Percentiles rank a stretch among this genome's conserved stretches.
phyloP scores from a whole-genome alignment of 495 filamentous ascomycete species.

The Evernia prunastri region DNA sequence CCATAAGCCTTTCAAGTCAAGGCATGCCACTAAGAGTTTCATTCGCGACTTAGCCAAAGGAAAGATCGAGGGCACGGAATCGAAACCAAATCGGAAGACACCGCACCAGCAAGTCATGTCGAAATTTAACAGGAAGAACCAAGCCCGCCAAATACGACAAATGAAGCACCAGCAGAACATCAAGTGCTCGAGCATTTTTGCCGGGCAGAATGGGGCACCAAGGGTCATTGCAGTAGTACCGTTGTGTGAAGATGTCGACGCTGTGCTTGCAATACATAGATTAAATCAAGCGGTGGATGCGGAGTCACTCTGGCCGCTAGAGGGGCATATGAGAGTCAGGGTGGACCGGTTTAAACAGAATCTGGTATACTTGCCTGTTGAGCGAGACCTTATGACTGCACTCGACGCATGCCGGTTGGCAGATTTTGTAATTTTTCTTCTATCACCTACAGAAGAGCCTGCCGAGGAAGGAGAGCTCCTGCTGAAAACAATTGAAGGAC shows the following conservation, averaged over 20 bases:
- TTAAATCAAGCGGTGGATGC: conserved; percentile 77
- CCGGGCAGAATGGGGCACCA: conserved; percentile 76
- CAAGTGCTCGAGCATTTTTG: conserved; percentile 69
- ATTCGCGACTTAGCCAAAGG: conserved; percentile 78
- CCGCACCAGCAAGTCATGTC: conserved; percentile 95
- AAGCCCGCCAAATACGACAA: conserved; percentile 77
- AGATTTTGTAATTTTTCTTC: conserved; percentile 79
- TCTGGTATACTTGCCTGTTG: conserved; percentile 70
- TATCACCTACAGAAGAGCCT: conserved; percentile 76
- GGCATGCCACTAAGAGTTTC: conserved; percentile 79
- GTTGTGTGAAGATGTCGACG: conserved; percentile 64
- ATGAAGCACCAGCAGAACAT: conserved; percentile 73
- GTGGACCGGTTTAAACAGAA: conserved; percentile 92
- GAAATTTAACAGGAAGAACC: conserved; percentile 89
- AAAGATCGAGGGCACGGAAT: conserved; percentile 50
- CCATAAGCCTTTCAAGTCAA: conserved; percentile 87
- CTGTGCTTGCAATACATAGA: conserved; percentile 54
- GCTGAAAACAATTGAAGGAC: conserved; percentile 77
- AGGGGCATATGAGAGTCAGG: conserved; percentile 54
- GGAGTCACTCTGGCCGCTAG: conserved; percentile 55
- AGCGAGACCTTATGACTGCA: conserved; percentile 62
- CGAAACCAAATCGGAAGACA: conserved; percentile 67
- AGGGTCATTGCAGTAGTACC: conserved; percentile 89
- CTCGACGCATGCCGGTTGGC: conserved; percentile 83
- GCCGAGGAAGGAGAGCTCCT: conserved; percentile 75